Conservation (phyloP, 257 asterid species). For the Nicotiana attenuata region DNA sequence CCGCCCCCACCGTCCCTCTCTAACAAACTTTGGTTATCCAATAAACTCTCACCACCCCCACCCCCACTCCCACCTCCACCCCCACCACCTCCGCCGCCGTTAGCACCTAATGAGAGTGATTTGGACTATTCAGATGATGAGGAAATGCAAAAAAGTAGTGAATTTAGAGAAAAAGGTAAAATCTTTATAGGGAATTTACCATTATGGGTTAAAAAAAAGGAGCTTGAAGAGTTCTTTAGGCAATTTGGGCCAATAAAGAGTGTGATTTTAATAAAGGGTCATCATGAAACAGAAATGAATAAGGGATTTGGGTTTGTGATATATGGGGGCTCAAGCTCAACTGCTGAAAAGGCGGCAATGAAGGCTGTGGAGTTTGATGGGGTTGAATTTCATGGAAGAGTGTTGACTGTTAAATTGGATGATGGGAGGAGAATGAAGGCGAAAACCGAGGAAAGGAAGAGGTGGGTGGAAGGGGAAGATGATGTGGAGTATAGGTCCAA, state of each 20-base stretch:
- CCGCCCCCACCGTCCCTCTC: slow-evolving; percentile 30
- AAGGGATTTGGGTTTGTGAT: slow-evolving; percentile 95
- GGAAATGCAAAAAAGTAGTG: slow-evolving; percentile 25
- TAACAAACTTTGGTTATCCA: slow-evolving; percentile 77
- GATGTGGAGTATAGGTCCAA: slow-evolving; percentile 47
- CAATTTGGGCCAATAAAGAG: slow-evolving; percentile 87
- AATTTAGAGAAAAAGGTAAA: slow-evolving; percentile 73
- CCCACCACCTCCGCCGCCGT: neutral
- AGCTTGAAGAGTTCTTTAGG: slow-evolving; percentile 79
- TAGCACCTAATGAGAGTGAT: slow-evolving; percentile 16
- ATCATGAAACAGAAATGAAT: slow-evolving; percentile 72
- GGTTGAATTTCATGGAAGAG: slow-evolving; percentile 88
- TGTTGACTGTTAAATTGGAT: slow-evolving; percentile 82
- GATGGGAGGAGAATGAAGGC: slow-evolving; percentile 69
- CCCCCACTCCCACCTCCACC: slow-evolving; percentile 38
- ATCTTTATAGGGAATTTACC: slow-evolving; percentile 93
- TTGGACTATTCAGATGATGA: slow-evolving; percentile 15
- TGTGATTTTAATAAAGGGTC: slow-evolving; percentile 79
- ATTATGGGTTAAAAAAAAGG: slow-evolving; percentile 73
- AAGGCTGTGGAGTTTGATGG: slow-evolving; percentile 98
- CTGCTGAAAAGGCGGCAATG: slow-evolving; percentile 81
- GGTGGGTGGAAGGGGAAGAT: slow-evolving; percentile 57
- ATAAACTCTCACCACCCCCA: slow-evolving; percentile 63
- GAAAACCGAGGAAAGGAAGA: slow-evolving; percentile 38
- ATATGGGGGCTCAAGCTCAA: slow-evolving; percentile 49